Conservation (phyloP, 331 rosid genomes). For the Malus hybrid region DNA sequence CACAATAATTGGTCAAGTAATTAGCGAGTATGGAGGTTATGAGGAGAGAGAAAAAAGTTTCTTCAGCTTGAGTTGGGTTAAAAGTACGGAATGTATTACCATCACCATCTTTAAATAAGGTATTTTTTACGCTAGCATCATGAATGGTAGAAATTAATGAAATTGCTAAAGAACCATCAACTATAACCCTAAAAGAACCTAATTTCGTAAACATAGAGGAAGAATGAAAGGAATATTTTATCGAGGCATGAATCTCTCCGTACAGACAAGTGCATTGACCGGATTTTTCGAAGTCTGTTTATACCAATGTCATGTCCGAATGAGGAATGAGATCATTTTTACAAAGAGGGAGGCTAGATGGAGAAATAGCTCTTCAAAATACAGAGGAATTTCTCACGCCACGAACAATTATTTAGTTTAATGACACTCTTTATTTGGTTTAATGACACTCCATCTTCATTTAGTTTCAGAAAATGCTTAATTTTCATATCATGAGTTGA, state of each 20-base stretch:
- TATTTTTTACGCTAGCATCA: neutral
- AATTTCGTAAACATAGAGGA: no score
- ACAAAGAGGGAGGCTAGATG: neutral
- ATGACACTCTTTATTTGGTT: no score
- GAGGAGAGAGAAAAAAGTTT: neutral
- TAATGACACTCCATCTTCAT: no score
- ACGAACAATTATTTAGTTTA: no score
- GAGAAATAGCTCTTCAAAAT: neutral
- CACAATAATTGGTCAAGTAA: neutral
- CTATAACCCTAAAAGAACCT: no score
- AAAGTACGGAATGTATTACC: neutral
- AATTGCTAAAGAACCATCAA: no score
- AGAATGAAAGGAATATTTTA: no score
- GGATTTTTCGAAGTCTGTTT: rapidly evolving
- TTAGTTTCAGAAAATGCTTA: neutral
- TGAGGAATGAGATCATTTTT: neutral
- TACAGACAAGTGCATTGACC: neutral
- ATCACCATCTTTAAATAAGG: neutral
- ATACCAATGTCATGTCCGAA: neutral
- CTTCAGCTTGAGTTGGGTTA: neutral
- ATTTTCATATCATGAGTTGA: neutral
- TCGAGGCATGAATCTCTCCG: neutral
- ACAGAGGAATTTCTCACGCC: neutral
- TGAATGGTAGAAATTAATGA: no score
- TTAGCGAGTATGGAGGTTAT: neutral